A percentile compares a stretch with the other conserved stretches of the same genome.
phyloP scores from a whole-genome alignment of 352 stramenopile genomes.

The Phytopythium montanum region DNA sequence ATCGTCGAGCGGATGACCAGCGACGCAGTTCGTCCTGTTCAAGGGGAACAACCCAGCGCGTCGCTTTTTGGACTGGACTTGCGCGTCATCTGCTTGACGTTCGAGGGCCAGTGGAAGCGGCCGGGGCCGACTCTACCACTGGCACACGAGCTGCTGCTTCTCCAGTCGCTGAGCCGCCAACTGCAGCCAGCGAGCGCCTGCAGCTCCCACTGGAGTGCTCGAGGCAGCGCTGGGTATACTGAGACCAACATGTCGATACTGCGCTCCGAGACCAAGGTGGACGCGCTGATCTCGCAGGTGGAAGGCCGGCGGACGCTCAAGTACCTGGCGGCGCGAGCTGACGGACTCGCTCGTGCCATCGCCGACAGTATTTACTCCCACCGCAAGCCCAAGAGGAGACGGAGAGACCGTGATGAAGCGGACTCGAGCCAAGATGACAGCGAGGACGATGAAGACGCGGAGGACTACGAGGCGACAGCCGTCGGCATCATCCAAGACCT shows the following conservation, averaged over 20 bases:
- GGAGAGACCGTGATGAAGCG: no score
- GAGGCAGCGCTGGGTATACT: background rate
- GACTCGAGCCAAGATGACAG: constrained; percentile 7
- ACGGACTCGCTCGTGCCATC: constrained; percentile 21
- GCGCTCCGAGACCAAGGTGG: background rate
- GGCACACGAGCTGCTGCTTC: constrained; percentile 42
- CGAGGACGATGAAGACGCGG: background rate
- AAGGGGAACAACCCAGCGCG: constrained; percentile 23
- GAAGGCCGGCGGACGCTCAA: constrained; percentile 51
- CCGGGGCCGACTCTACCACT: constrained; percentile 25
- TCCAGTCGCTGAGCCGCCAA: constrained; percentile 38
- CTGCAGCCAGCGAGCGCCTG: constrained; percentile 19
- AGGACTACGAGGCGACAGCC: constrained; percentile 5
- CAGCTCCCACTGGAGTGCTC: background rate
- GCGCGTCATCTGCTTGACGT: constrained; percentile 41
- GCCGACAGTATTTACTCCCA: constrained; percentile 26
- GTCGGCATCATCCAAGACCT: constrained; percentile 17
- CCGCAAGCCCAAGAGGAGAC: background rate
- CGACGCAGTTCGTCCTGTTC: constrained; percentile 23
- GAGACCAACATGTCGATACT: background rate
- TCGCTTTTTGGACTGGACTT: constrained; percentile 55
- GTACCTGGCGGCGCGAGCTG: constrained; percentile 35
- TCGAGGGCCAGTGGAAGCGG: constrained; percentile 43
- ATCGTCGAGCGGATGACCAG: constrained; percentile 34
- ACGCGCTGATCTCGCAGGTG: constrained; percentile 22